Evolutionary conservation across 495 filamentous ascomycete genomes (phyloP).

Genomic region (Penicillium manginii): DNA sequence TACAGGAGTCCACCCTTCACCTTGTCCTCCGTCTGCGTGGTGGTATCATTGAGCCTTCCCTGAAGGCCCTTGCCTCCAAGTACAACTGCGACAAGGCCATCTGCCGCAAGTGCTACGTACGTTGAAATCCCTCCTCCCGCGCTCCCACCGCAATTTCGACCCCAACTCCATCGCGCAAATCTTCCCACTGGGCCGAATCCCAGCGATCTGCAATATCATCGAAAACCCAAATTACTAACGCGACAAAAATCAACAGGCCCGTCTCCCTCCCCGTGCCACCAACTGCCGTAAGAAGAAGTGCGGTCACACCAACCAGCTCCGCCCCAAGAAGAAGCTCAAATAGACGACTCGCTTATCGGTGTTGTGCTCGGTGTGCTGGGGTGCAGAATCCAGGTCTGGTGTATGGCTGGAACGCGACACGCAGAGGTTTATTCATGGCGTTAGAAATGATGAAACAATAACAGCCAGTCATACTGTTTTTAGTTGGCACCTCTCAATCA

Average conservation of each 20-base stretch:
- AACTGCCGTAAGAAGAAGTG: constrained; percentile 99
- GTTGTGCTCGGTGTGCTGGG: constrained; percentile 51
- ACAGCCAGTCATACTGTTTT: constrained; percentile 48
- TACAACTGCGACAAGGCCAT: constrained; percentile 99
- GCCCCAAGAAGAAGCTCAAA: constrained; percentile 99
- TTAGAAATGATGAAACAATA: constrained; percentile 52
- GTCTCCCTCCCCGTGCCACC: constrained; percentile 96
- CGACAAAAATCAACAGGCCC: constrained; percentile 59
- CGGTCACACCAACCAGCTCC: constrained; percentile 99
- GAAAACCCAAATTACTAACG: constrained; percentile 20
- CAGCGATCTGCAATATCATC: not conserved
- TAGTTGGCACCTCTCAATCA: constrained; percentile 46
- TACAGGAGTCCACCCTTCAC: constrained; percentile 97
- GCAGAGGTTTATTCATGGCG: constrained; percentile 49
- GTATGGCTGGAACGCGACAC: constrained; percentile 46
- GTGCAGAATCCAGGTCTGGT: constrained; percentile 38
- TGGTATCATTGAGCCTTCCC: constrained; percentile 98
- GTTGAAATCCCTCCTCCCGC: constrained; percentile 35
- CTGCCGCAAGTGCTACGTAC: constrained; percentile 99
- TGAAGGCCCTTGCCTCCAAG: constrained; percentile 97
- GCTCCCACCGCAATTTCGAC: not conserved
- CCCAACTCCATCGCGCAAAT: not conserved
- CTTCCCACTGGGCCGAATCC: not conserved
- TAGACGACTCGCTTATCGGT: constrained; percentile 59
- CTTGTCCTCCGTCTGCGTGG: constrained; percentile 98